Base-by-base conservation (phyloP, 2,329 filamentous ascomycete genomes). In the Xylariaceae sp. region DNA sequence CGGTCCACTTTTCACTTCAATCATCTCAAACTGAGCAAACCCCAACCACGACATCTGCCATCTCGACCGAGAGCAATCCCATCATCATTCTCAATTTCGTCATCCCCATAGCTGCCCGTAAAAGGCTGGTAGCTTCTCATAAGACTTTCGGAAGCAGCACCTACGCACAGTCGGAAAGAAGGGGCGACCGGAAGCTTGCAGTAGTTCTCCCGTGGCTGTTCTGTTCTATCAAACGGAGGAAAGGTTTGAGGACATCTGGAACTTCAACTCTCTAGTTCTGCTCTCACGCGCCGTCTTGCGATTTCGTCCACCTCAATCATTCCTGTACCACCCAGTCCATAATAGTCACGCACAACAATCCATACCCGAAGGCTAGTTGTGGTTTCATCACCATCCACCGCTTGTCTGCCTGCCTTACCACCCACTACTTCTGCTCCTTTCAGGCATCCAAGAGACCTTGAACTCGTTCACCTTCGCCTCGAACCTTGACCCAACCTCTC, bases 191-290 rank as follows among this genome's bases (percentile, higher is more conserved):
- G 52, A 46, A 52, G 46, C 42, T 44, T 49, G 44, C 43, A 48
- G 47, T 50, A 44, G 41, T 37, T 41, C n/a, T n/a, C n/a, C n/a
- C 28, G 34, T 38, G 38, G 37, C 50, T 50, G 47, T 48, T 52
- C 38, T 49, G 46, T 44, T 47, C 50, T 40, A 46, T 53, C 59
- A 54, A 52, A 51, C 50, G 47, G 54, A 58, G 53, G 43, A 59
- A 61, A 63, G 60, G 60, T 63, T 63, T 63, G 60, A 59, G 57
- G 52, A 55, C 49, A 24, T 24, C n/a, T 24, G 21, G 21, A 53
- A 52, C 52, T 54, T 51, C 33, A 55, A 53, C 43, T 59, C 52
- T 57, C 56, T 50, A 48, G 49, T 57, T 55, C 55, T 55, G 43
- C 50, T 48, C 34, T 46, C 43, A 45, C 44, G 47, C 48, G 43